Evolutionary conservation across 352 stramenopile genomes (phyloP).

Genomic region (Phytophthora rubi): DNA sequence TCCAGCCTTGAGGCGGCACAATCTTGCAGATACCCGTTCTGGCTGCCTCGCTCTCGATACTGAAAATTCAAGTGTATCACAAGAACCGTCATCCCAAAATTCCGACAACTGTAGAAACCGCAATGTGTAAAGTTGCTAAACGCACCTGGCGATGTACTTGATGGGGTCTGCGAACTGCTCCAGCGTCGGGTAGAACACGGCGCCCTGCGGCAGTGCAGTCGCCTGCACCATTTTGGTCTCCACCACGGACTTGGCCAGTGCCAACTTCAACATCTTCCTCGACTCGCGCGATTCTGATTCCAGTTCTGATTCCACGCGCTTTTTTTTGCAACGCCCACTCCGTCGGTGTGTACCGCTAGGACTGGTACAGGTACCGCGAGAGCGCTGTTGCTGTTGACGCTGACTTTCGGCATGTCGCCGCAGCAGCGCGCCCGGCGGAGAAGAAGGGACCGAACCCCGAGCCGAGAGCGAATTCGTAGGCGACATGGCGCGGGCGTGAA

Average conservation of each 20-base stretch:
- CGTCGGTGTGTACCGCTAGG: slow-evolving; percentile 38
- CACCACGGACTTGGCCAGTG: slow-evolving; percentile 53
- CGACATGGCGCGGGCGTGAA: background rate
- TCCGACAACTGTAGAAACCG: background rate
- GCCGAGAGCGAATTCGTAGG: background rate
- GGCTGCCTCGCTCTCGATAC: slow-evolving; percentile 65
- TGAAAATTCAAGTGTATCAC: slow-evolving; percentile 14
- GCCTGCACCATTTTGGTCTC: slow-evolving; percentile 54
- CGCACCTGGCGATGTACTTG: slow-evolving; percentile 86
- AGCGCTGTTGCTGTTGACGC: background rate
- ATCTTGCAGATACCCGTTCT: slow-evolving; percentile 98
- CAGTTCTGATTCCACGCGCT: slow-evolving; percentile 36
- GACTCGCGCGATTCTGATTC: slow-evolving; percentile 36
- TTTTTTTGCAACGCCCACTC: slow-evolving; percentile 45
- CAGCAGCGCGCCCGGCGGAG: slow-evolving; percentile 19
- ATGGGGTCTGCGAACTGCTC: slow-evolving; percentile 90
- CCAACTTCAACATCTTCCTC: slow-evolving; percentile 72
- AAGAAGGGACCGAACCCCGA: slow-evolving; percentile 24
- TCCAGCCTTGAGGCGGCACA: slow-evolving; percentile 95
- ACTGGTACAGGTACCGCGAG: slow-evolving; percentile 29
- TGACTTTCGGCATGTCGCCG: slow-evolving; percentile 35
- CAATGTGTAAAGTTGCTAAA: background rate
- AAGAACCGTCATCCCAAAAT: slow-evolving; percentile 1
- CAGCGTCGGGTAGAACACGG: slow-evolving; percentile 81
- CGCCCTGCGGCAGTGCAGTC: slow-evolving; percentile 41